Conservation (phyloP, 2,329 filamentous ascomycete species). For the Sphaceloma murrayae region DNA sequence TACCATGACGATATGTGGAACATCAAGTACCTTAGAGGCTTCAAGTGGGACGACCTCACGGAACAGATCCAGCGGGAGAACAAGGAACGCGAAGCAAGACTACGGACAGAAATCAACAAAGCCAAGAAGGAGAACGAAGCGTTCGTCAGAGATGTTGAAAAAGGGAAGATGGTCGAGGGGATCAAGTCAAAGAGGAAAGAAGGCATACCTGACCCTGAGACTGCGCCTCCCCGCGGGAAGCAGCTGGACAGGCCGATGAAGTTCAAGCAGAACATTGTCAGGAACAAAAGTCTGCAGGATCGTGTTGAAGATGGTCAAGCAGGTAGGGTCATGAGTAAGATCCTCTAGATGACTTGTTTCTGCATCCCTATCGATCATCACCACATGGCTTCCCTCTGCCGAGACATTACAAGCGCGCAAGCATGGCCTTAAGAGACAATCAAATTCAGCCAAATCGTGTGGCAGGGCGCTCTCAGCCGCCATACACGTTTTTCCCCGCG, state of each 20-base stretch:
- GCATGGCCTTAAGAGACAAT: no score
- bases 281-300: constrained; percentile 36
- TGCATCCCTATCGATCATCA: no score
- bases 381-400: no score
- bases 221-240: constrained; percentile 22
- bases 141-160: constrained; percentile 70
- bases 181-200: constrained; percentile 50
- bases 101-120: constrained; percentile 68
- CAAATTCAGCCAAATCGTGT: no score
- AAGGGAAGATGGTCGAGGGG: constrained; percentile 66
- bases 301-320: neutral
- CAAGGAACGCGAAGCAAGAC: constrained; percentile 63
- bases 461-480: no score
- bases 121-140: constrained; percentile 70
- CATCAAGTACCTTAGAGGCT: constrained; percentile 68
- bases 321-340: constrained; percentile 8
- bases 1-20: constrained; percentile 86
- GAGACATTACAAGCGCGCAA: no score
- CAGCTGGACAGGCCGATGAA: constrained; percentile 32
- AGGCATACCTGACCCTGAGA: constrained; percentile 37
- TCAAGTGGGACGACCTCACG: constrained; percentile 66
- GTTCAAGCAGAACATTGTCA: constrained; percentile 59
- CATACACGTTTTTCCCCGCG: no score
- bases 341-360: no score
- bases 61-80: constrained; percentile 75